Evolutionary conservation across 331 rosid genomes (phyloP).

Genomic region (Malus hybrid): DNA sequence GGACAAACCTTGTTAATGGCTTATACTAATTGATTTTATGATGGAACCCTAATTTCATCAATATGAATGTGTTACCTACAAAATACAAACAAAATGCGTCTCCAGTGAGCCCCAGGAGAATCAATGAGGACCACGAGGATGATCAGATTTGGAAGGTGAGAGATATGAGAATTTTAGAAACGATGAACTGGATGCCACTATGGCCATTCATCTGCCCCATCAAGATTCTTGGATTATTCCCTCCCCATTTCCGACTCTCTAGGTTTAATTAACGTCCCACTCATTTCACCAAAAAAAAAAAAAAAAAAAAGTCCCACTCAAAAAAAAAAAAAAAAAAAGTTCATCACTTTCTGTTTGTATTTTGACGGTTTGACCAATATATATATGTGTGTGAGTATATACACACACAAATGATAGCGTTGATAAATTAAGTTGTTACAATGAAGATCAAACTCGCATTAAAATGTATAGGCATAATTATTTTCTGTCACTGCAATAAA

Average conservation of each 20-base stretch:
- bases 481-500: too few species aligned
- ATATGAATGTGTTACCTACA: neutral
- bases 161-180: slow-evolving; percentile 24
- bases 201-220: neutral
- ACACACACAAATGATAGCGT: too few species aligned
- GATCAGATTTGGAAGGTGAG: slow-evolving; percentile 6
- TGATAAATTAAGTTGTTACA: too few species aligned
- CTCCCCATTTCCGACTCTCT: neutral
- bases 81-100: neutral
- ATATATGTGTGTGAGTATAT: too few species aligned
- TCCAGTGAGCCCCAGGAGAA: neutral
- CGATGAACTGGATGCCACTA: slow-evolving; percentile 44
- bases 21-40: too few species aligned
- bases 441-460: too few species aligned
- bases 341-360: neutral
- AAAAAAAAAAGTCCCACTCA: too few species aligned
- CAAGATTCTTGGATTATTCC: neutral
- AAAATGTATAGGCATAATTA: too few species aligned
- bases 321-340: neutral
- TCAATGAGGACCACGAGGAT: neutral
- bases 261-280: neutral
- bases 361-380: too few species aligned
- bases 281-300: too few species aligned
- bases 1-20: too few species aligned
- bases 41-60: too few species aligned